A percentile compares a stretch with the other conserved stretches of the same genome.
These are phyloP conservation scores for Candolleomyces aberdarensis DNA, from an alignment of 768 basidiomycete genomes.

Conservation along the genomic window DNA sequence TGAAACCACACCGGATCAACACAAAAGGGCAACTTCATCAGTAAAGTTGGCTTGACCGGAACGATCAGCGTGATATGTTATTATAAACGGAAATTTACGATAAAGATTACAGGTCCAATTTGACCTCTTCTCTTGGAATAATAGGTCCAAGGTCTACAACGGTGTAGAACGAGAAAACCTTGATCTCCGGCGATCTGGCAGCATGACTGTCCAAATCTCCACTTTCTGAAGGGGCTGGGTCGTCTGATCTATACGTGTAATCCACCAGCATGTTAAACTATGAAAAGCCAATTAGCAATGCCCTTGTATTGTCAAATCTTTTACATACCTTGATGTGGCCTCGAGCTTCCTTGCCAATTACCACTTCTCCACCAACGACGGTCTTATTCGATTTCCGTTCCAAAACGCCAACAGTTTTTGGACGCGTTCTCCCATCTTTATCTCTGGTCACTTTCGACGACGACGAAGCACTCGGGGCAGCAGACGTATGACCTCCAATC, in stretches of 20 bases:
- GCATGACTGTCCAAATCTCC: slow-evolving; percentile 39
- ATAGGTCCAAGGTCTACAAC: slow-evolving; percentile 77
- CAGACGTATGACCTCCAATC: not conserved
- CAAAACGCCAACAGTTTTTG: slow-evolving; percentile 72
- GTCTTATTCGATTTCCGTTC: slow-evolving; percentile 91
- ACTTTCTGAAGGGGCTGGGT: slow-evolving; percentile 64
- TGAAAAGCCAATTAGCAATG: not conserved
- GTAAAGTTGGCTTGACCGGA: too few relatives aligned
- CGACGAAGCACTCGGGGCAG: slow-evolving; percentile 41
- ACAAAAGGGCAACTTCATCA: too few relatives aligned
- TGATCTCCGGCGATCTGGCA: slow-evolving; percentile 64
- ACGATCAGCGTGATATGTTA: too few relatives aligned
- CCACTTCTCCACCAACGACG: slow-evolving; percentile 84
- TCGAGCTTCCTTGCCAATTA: slow-evolving; percentile 73
- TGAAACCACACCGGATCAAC: too few relatives aligned
- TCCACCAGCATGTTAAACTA: slow-evolving; percentile 55
- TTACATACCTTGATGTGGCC: slow-evolving; percentile 74
- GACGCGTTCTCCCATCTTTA: slow-evolving; percentile 44
- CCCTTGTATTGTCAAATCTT: not conserved
- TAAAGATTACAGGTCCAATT: slow-evolving; percentile 13
- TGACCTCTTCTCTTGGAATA: slow-evolving; percentile 54
- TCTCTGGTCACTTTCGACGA: slow-evolving; percentile 40
- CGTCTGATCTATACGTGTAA: slow-evolving; percentile 93
- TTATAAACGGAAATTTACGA: too few relatives aligned
- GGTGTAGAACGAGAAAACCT: slow-evolving; percentile 89